A percentile compares a stretch with the other conserved stretches of the same genome.
These are phyloP conservation scores for Colletotrichum liaoningense DNA, from an alignment of 2,329 filamentous ascomycete species.

Conservation along the genomic window DNA sequence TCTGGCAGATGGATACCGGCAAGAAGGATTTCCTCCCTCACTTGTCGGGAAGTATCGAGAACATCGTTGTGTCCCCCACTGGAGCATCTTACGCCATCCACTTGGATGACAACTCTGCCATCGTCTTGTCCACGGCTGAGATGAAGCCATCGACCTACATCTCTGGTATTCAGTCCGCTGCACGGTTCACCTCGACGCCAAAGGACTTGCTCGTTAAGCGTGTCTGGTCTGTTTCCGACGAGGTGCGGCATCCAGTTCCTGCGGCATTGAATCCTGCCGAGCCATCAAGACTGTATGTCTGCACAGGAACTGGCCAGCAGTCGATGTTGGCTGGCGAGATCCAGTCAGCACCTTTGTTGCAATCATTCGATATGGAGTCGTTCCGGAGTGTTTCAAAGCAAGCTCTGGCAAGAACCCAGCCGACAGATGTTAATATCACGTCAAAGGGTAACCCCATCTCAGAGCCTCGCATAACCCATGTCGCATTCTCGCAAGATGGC, in stretches of 20 bases:
- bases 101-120: slow-evolving; percentile 90
- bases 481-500: slow-evolving; percentile 84
- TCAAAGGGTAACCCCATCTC: slow-evolving; percentile 77
- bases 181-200: slow-evolving; percentile 60
- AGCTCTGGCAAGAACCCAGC: slow-evolving; percentile 87
- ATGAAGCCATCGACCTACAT: slow-evolving; percentile 87
- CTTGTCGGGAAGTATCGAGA: slow-evolving; percentile 85
- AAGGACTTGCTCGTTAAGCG: slow-evolving; percentile 66
- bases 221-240: slow-evolving; percentile 57
- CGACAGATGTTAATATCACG: slow-evolving; percentile 82
- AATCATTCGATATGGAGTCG: slow-evolving; percentile 87
- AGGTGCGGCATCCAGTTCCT: slow-evolving; percentile 64
- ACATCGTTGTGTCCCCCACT: slow-evolving; percentile 81
- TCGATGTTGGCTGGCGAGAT: slow-evolving; percentile 62
- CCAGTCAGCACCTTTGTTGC: slow-evolving; percentile 71
- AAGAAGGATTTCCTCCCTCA: slow-evolving; percentile 89
- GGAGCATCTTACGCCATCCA: slow-evolving; percentile 87
- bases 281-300: slow-evolving; percentile 74
- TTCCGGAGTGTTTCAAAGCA: slow-evolving; percentile 86
- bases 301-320: slow-evolving; percentile 72
- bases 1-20: slow-evolving; percentile 94
- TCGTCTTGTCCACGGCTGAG: slow-evolving; percentile 91
- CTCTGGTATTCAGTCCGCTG: slow-evolving; percentile 79
- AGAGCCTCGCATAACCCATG: slow-evolving; percentile 81
- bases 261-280: slow-evolving; percentile 72